Percentiles rank a stretch among this genome's conserved stretches.
These are phyloP conservation scores for Penicilliopsis zonata DNA, from an alignment of 495 filamentous ascomycete species.

Conservation along the genomic window DNA sequence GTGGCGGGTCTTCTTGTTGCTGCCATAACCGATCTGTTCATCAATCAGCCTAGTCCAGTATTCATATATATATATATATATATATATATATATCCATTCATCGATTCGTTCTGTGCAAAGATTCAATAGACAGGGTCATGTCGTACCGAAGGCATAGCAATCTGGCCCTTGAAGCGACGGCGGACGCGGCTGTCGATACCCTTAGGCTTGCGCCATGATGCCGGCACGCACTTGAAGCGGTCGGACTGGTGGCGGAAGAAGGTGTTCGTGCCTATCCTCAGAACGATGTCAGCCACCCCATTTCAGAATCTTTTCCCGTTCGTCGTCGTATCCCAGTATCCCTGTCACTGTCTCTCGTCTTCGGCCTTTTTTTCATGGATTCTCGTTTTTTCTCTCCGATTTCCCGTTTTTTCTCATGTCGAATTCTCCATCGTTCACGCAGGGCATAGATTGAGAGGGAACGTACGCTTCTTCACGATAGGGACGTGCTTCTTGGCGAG, in stretches of 20 bases:
- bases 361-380: not conserved
- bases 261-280: slow-evolving; percentile 58
- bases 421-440: no score
- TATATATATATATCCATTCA: not conserved
- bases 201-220: slow-evolving; percentile 97
- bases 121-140: slow-evolving; percentile 1
- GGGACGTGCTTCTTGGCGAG: slow-evolving; percentile 97
- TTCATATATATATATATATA: not conserved
- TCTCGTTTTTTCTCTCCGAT: not conserved
- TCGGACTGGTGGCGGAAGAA: slow-evolving; percentile 97
- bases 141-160: slow-evolving; percentile 96
- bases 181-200: slow-evolving; percentile 94
- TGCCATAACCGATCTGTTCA: slow-evolving; percentile 87
- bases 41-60: no score
- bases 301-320: not conserved
- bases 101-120: not conserved
- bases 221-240: slow-evolving; percentile 77
- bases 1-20: slow-evolving; percentile 97
- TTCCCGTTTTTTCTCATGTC: no score
- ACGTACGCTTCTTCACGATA: slow-evolving; percentile 99
- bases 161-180: slow-evolving; percentile 86
- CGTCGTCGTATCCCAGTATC: not conserved
- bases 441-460: no score
- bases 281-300: not conserved
- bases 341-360: not conserved